These are phyloP conservation scores for Gracilaria vermiculophylla DNA, from an alignment of 23 red algal species.

Conservation along the genomic window DNA sequence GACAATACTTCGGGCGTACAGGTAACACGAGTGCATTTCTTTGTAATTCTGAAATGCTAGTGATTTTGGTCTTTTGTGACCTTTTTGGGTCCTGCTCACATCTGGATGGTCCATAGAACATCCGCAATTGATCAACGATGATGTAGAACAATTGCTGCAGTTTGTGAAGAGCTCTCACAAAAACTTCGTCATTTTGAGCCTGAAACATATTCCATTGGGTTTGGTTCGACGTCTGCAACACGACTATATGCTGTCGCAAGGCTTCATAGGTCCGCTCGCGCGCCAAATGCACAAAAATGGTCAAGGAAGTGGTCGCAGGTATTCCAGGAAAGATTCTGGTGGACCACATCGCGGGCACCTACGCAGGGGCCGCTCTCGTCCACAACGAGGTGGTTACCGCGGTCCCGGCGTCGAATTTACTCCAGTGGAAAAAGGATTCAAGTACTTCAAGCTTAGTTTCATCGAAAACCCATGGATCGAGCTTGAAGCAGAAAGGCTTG, in stretches of 20 bases:
- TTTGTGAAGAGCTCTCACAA: too few species aligned
- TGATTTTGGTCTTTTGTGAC: too few species aligned
- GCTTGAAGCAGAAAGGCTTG: background rate
- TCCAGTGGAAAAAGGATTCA: conserved; percentile 47
- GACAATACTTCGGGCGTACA: too few species aligned
- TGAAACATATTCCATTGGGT: too few species aligned
- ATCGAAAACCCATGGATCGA: conserved; percentile 63
- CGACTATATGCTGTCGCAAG: background rate
- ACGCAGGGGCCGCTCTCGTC: conserved; percentile 18
- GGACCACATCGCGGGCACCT: conserved; percentile 1
- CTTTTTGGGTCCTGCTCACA: too few species aligned
- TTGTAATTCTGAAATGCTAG: too few species aligned
- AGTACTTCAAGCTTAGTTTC: conserved; percentile 55
- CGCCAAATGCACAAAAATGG: conserved; percentile 16
- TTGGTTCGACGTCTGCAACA: too few species aligned
- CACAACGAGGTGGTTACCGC: conserved; percentile 29
- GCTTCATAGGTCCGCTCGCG: background rate
- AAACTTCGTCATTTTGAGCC: too few species aligned
- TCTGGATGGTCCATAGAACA: too few species aligned
- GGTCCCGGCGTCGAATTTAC: conserved; percentile 41
- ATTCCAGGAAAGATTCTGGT: background rate
- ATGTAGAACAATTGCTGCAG: too few species aligned
- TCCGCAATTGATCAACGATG: too few species aligned
- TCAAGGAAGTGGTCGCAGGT: background rate
- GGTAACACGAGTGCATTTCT: too few species aligned